Evolutionary conservation across 179 eudicot species (phyloP), one percentile per base, ranked within the genome.

Genomic region (Beta corolliflora): DNA sequence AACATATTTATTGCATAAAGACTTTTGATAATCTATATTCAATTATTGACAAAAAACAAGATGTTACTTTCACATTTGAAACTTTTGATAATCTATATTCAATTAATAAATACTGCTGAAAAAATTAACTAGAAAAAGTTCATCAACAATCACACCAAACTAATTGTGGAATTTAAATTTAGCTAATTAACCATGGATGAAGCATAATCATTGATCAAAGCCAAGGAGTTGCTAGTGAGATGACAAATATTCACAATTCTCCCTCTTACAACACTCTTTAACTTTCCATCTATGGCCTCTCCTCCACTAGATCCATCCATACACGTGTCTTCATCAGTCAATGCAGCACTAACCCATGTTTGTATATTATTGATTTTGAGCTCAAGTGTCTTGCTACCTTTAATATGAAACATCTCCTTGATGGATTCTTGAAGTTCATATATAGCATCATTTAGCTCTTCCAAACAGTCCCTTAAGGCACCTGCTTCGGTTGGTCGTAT

Each of bases 301-400:
- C 85, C 71, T 46, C 85, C 93, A 31, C 86, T 74, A 60, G 92
- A 93, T 61, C 94, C 98, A 14, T 91, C 90, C 84, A 81, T 56
- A 58, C 98, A 93, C 0, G 94, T 92, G 54, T 81, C 86, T 10
- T 86, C 91, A 73, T 92, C 89, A 0, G 98, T 93, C 55, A 93
- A 75, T 1, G 97, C 97, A 72, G 94, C 94, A 77, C 97, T 93
- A 0, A 91, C 91, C 97, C 97, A 92, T 2, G 97, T 93, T 87
- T 93, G 84, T 52, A 91, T 46, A 63, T 80, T 48, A 64, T 70
- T 84, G 61, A 84, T 84, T 63, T 16, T 76, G 3, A 76, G 6
- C 53, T 80, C 77, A 53, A 82, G 66, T 59, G 56, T 69, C 56
- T 75, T 85, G 44, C 48, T 48, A 19, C 63, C 41, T 64, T 56